phyloP scores from a whole-genome alignment of 495 filamentous ascomycete species.

The Trichoderma reesei region DNA sequence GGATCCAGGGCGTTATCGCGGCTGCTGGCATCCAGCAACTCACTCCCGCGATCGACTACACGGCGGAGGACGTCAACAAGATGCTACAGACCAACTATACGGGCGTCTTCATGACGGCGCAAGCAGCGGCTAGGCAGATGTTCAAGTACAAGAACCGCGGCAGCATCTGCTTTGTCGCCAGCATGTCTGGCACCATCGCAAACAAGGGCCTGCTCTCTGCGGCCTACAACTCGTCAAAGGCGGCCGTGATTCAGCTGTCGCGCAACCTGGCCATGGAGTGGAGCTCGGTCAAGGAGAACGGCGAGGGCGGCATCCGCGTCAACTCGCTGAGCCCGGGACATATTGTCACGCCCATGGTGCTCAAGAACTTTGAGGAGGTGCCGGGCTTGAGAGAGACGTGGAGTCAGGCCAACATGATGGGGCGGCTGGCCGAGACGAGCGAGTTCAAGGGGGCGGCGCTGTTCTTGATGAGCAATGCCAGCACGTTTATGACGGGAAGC shows the following conservation, averaged over 20 bases:
- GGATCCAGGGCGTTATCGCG: constrained; percentile 66
- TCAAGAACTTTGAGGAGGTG: constrained; percentile 54
- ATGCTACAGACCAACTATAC: constrained; percentile 73
- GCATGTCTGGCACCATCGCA: constrained; percentile 63
- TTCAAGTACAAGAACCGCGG: constrained; percentile 59
- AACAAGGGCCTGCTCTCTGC: constrained; percentile 60
- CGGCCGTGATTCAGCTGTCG: constrained; percentile 55
- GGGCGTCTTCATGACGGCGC: constrained; percentile 65
- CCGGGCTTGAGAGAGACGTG: constrained; percentile 49
- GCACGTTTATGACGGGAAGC: constrained; percentile 61
- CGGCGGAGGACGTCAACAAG: constrained; percentile 51
- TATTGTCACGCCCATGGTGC: constrained; percentile 64
- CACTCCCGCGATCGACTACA: constrained; percentile 59
- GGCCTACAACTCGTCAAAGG: constrained; percentile 63
- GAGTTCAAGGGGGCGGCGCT: constrained; percentile 57
- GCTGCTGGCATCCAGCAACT: constrained; percentile 68
- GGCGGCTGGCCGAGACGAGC: constrained; percentile 48
- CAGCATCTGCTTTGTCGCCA: constrained; percentile 64
- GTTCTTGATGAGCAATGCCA: constrained; percentile 51
- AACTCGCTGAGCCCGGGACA: constrained; percentile 62
- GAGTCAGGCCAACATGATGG: constrained; percentile 63
- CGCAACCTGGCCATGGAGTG: constrained; percentile 64
- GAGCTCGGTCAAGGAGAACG: constrained; percentile 36
- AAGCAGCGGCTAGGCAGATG: constrained; percentile 66
- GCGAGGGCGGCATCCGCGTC: constrained; percentile 51